These are phyloP conservation scores for Penicillium sp. DNA, from an alignment of 2,329 filamentous ascomycete species.

Conservation along the genomic window DNA sequence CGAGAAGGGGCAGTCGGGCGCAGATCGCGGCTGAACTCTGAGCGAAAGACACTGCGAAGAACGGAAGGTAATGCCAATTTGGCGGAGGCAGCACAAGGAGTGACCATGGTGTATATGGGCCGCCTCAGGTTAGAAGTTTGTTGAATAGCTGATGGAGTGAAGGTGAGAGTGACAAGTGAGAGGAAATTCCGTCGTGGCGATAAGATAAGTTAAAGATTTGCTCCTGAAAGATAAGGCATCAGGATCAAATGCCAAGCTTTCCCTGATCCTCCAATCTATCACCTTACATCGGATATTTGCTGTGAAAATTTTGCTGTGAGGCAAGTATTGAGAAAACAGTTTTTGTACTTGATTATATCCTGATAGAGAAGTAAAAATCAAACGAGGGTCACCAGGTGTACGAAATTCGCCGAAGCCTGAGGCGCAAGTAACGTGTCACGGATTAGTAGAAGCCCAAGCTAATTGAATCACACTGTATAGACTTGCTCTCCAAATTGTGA, in stretches of 20 bases:
- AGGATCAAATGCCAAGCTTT: neutral
- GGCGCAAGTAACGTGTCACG: neutral
- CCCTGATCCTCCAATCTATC: no score
- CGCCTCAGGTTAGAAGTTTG: neutral
- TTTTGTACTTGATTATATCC: no score
- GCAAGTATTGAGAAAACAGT: no score
- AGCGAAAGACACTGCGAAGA: slow-evolving; percentile 27
- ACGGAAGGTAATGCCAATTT: slow-evolving; percentile 28
- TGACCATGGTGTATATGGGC: slow-evolving; percentile 18
- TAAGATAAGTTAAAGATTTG: slow-evolving; percentile 1
- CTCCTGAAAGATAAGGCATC: neutral
- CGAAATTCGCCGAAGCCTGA: no score
- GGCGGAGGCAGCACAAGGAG: slow-evolving; percentile 26
- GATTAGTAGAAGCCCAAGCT: no score
- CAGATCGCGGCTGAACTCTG: slow-evolving; percentile 21
- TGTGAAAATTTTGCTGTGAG: no score
- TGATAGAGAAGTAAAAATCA: no score
- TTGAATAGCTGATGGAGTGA: neutral
- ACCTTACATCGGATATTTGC: no score
- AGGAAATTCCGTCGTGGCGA: slow-evolving; percentile 4
- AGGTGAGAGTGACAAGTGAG: neutral
- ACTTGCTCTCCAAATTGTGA: neutral
- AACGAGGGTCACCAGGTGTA: no score
- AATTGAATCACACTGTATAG: neutral
- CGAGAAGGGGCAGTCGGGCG: slow-evolving; percentile 5